These are phyloP conservation scores for Mucor ambiguus DNA, from an alignment of 371 early-diverging fungal genomes.

Conservation along the genomic window DNA sequence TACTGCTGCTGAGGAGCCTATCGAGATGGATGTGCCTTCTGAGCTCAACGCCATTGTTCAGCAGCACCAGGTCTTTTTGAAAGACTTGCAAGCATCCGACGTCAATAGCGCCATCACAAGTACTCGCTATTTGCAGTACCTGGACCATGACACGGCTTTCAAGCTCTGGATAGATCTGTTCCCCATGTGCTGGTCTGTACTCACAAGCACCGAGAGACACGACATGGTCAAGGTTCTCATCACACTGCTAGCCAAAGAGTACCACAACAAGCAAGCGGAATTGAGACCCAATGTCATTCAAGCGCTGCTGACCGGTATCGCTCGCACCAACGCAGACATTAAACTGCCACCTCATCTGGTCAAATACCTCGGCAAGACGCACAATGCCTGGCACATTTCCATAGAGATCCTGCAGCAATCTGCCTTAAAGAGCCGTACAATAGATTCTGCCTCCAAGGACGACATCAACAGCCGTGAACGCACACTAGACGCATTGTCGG, in stretches of 20 bases:
- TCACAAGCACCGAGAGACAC: constrained; percentile 77
- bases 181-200: constrained; percentile 78
- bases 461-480: constrained; percentile 81
- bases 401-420: constrained; percentile 75
- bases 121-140: constrained; percentile 72
- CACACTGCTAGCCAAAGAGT: constrained; percentile 87
- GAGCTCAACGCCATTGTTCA: constrained; percentile 43
- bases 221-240: constrained; percentile 84
- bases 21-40: constrained; percentile 16
- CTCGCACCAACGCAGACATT: constrained; percentile 68
- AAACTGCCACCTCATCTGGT: constrained; percentile 92
- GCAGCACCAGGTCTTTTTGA: constrained; percentile 64
- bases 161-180: constrained; percentile 87
- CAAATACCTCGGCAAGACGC: constrained; percentile 88
- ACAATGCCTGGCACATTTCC: constrained; percentile 90
- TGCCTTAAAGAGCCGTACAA: constrained; percentile 44
- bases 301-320: constrained; percentile 84
- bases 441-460: constrained; percentile 67
- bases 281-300: constrained; percentile 93
- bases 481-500: constrained; percentile 87
- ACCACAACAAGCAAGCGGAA: constrained; percentile 83
- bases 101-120: constrained; percentile 54
- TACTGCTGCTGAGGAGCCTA: not conserved
- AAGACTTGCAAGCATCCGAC: constrained; percentile 55
- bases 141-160: constrained; percentile 71